These are phyloP conservation scores for Rhizophagus prolifer DNA, from an alignment of 192 early-diverging fungal species.

Conservation along the genomic window DNA sequence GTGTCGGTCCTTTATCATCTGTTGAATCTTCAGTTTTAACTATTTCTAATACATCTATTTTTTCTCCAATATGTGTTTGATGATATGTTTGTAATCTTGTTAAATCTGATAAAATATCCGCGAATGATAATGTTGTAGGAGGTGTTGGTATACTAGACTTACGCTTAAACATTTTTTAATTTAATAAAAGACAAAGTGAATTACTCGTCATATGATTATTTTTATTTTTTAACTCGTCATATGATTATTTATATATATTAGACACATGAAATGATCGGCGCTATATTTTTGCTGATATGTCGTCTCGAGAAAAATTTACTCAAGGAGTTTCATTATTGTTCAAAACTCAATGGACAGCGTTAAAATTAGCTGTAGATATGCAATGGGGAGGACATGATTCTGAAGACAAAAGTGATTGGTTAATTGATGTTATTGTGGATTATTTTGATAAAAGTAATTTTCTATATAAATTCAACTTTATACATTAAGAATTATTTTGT, in stretches of 20 bases:
- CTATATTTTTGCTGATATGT: background rate
- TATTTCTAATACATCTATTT: conserved; percentile 9
- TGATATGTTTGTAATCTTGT: conserved; percentile 8
- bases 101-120: conserved; percentile 8
- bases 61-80: conserved; percentile 4
- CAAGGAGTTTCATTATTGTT: conserved; percentile 3
- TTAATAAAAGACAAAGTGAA: background rate
- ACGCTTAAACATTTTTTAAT: conserved; percentile 19
- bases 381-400: conserved; percentile 70
- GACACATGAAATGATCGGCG: too few relatives aligned
- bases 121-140: background rate
- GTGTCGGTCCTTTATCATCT: background rate
- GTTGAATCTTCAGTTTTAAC: background rate
- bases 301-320: background rate
- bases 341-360: conserved; percentile 60
- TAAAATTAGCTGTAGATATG: conserved; percentile 68
- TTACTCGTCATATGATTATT: too few relatives aligned
- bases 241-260: too few relatives aligned
- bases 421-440: conserved; percentile 63
- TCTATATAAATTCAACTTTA: background rate
- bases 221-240: too few relatives aligned
- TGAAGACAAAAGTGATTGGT: conserved; percentile 65
- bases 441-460: conserved; percentile 58
- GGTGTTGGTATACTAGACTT: background rate
- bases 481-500: too few relatives aligned